Conservation (phyloP, 192 early-diverging fungal species). For the Entrophospora sp. region DNA sequence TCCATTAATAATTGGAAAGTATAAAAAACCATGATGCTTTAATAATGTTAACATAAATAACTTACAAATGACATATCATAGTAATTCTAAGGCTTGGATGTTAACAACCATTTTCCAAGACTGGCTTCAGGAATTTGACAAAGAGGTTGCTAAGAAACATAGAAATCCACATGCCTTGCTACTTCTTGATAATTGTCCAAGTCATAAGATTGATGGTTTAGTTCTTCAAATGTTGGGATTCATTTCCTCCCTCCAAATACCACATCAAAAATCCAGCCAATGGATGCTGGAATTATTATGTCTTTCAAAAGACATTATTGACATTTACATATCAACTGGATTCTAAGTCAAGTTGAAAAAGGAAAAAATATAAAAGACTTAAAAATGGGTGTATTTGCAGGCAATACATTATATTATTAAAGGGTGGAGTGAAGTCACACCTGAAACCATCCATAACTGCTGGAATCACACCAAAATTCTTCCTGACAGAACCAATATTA, state of each 20-base stretch:
- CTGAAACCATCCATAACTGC: too few species aligned
- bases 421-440: background rate
- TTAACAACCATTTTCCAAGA: slow-evolving; percentile 17
- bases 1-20: slow-evolving; percentile 16
- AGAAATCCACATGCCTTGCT: background rate
- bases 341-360: background rate
- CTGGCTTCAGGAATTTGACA: slow-evolving; percentile 9
- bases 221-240: background rate
- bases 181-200: slow-evolving; percentile 7
- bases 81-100: slow-evolving; percentile 8
- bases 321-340: background rate
- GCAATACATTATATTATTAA: slow-evolving; percentile 4
- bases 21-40: slow-evolving; percentile 9
- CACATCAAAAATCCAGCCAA: slow-evolving; percentile 3
- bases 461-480: too few species aligned
- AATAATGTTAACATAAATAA: slow-evolving; percentile 12
- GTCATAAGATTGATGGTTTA: background rate
- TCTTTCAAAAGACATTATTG: slow-evolving; percentile 12
- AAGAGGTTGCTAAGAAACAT: background rate
- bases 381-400: slow-evolving; percentile 14
- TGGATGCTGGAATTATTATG: slow-evolving; percentile 7
- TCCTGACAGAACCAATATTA: too few species aligned
- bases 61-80: slow-evolving; percentile 2
- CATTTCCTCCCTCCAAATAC: slow-evolving; percentile 10
- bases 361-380: background rate